Evolutionary conservation across 257 asterid genomes (phyloP).

Genomic region (Salvia rosmarinus): DNA sequence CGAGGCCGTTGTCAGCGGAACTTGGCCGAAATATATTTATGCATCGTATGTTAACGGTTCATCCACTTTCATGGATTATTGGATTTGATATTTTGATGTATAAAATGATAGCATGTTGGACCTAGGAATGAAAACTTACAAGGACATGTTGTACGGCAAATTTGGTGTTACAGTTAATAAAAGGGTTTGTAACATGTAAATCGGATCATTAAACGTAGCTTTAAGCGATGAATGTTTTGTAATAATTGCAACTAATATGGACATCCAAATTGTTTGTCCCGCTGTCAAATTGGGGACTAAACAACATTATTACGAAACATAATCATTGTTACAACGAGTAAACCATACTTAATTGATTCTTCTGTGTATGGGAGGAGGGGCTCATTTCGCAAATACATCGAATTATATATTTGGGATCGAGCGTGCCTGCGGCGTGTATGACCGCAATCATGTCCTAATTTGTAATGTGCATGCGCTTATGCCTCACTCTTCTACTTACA

Average conservation of each 20-base stretch:
- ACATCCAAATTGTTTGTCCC: not conserved
- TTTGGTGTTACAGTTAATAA: conserved; percentile 34
- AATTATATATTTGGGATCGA: conserved; percentile 26
- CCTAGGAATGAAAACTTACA: conserved; percentile 16
- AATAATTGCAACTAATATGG: conserved; percentile 34
- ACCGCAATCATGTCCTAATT: conserved; percentile 39
- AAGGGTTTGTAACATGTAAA: conserved; percentile 35
- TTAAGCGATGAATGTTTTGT: conserved; percentile 26
- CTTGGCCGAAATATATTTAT: not conserved
- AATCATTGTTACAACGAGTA: conserved; percentile 38
- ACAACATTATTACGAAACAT: conserved; percentile 33
- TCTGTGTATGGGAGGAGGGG: conserved; percentile 5
- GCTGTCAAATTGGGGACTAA: conserved; percentile 10
- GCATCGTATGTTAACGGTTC: not conserved
- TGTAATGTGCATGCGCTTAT: conserved; percentile 29
- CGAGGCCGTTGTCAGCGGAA: too few relatives aligned
- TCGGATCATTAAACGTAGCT: conserved; percentile 28
- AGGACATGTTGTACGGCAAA: conserved; percentile 35
- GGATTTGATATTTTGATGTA: conserved; percentile 13
- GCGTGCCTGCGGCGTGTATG: conserved; percentile 49
- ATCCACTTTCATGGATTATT: not conserved
- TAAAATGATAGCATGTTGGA: conserved; percentile 28
- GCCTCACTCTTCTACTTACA: not conserved
- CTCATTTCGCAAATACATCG: not conserved
- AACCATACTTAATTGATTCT: conserved; percentile 3